A percentile compares a stretch with the other conserved stretches of the same genome.
Evolutionary conservation across 2,329 filamentous ascomycete genomes (phyloP).

Genomic region (Aspergillus persii): DNA sequence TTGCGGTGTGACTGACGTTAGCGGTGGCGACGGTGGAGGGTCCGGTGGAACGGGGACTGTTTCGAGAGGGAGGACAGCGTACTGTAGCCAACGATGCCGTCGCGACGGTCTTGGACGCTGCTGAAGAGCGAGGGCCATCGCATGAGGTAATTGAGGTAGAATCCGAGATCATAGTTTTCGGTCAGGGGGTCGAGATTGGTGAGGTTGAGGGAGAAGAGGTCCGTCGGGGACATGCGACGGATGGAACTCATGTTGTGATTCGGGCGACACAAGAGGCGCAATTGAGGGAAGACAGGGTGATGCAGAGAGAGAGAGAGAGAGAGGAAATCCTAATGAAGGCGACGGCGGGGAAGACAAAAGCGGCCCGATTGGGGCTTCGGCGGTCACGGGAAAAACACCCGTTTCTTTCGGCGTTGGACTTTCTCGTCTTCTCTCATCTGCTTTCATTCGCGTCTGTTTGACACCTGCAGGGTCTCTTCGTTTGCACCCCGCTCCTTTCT

Average conservation of each 20-base stretch:
- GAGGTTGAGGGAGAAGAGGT: constrained; percentile 85
- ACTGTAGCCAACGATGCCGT: constrained; percentile 96
- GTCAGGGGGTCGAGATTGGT: constrained; percentile 95
- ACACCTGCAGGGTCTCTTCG: not conserved
- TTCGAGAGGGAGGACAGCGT: constrained; percentile 34
- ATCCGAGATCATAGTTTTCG: constrained; percentile 94
- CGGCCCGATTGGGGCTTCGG: constrained; percentile 21
- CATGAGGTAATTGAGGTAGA: constrained; percentile 94
- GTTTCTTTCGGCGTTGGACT: not conserved
- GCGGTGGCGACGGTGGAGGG: too few species aligned
- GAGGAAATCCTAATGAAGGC: constrained; percentile 5
- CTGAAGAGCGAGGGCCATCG: constrained; percentile 95
- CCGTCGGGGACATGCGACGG: constrained; percentile 76
- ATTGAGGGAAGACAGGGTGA: not conserved
- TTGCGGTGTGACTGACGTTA: not conserved
- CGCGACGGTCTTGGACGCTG: constrained; percentile 79
- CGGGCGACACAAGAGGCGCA: not conserved
- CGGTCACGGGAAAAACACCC: constrained; percentile 23
- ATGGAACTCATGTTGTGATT: constrained; percentile 69
- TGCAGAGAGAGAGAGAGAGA: not conserved
- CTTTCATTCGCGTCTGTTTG: not conserved
- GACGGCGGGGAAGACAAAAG: constrained; percentile 5
- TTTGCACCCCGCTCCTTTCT: not conserved
- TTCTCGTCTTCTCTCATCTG: not conserved
- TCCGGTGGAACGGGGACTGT: not conserved